Base-by-base conservation (phyloP, 306 rosid species). In the Mimosa pudica region DNA sequence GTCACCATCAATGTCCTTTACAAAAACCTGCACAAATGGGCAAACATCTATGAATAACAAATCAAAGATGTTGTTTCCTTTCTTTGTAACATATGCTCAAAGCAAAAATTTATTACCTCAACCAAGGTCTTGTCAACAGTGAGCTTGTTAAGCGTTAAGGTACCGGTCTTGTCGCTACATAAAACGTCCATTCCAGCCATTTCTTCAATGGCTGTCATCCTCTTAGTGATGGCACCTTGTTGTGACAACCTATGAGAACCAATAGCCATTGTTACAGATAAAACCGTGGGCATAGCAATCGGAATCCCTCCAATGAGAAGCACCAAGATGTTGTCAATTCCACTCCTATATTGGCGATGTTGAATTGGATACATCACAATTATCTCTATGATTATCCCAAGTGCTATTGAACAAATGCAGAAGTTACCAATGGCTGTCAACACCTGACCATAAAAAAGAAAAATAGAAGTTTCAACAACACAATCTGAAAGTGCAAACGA, bases 101-200 rank as follows among this genome's bases (percentile, higher is more conserved):
- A 30, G 42, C n/a, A 4, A 12, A 16, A 7, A 24, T 10, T 6
- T 4, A 6, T 33, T 65, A 85, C 97, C 98, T 94, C 98, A 44
- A 90, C 16, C 86, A 94, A 85, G 83, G 10, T 73, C 80, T 87
- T 90, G 86, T 94, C 98, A 0, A 94, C 97, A 0, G 97, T 94
- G 42, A 92, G 97, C 83, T 94, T 92, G 87, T 94, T 94, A 2
- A 94, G 85, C 20, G 98, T 94, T 9, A 92, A 85, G n/a, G 97
- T 94, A 33, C 97, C 97, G 5, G 98, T 94, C 83, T 92, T 94
- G 79, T 94, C 98, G 77, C 97, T 92, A 20, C 98, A 94, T 10
- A 94, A 77, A 47, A 94, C 98, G 83, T 94, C 98, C 98, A 94
- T 94, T 2, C 98, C 97, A 33, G 98, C 98, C 97, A 94, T 79